Evolutionary conservation across 2,329 filamentous ascomycete species (phyloP).

Genomic region (Ophiostoma ips): DNA sequence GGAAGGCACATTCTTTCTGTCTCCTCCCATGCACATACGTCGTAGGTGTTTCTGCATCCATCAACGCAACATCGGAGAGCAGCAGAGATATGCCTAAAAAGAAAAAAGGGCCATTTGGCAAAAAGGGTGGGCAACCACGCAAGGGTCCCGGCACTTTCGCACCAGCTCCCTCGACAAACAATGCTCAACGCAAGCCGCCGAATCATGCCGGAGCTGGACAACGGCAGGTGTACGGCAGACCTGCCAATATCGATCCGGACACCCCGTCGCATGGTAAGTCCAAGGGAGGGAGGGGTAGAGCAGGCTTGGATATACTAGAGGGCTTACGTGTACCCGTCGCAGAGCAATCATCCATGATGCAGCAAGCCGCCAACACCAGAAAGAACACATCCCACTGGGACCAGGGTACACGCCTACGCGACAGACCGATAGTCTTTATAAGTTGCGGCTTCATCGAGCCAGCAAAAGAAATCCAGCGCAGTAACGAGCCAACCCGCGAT

Average conservation of each 20-base stretch:
- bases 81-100: slow-evolving; percentile 2
- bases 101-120: slow-evolving; percentile 12
- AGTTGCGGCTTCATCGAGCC: slow-evolving; percentile 40
- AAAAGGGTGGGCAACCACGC: slow-evolving; percentile 4
- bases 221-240: background rate
- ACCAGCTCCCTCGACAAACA: background rate
- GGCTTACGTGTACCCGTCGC: background rate
- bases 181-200: background rate
- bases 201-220: background rate
- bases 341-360: slow-evolving; percentile 28
- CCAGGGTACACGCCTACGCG: slow-evolving; percentile 28
- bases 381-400: slow-evolving; percentile 29
- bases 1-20: background rate
- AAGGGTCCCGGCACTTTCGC: background rate
- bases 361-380: slow-evolving; percentile 37
- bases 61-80: too few species aligned
- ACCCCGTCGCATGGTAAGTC: background rate
- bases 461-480: slow-evolving; percentile 20
- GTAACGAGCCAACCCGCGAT: background rate
- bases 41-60: too few species aligned
- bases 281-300: background rate
- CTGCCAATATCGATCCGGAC: background rate
- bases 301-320: background rate
- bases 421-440: slow-evolving; percentile 36
- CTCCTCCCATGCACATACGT: background rate